Conservation (phyloP, 345 rosid species). For the Cochlearia excelsa region DNA sequence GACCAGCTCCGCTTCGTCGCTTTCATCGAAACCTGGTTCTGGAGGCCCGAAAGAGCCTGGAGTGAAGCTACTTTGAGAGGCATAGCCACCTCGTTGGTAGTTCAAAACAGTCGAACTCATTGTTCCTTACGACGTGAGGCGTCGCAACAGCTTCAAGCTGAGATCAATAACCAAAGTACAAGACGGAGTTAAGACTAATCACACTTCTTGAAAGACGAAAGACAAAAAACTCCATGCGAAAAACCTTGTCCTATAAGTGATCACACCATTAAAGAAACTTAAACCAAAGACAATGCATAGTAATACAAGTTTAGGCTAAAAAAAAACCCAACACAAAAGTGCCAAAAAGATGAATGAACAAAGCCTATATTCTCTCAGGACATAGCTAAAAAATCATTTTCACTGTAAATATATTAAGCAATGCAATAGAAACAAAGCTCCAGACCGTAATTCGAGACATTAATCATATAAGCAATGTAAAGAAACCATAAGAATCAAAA, state of each 20-base stretch:
- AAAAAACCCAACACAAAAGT: background rate
- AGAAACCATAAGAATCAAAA: too few relatives aligned
- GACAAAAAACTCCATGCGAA: slow-evolving; percentile 8
- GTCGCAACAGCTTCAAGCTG: slow-evolving; percentile 12
- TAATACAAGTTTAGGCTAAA: background rate
- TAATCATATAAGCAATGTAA: too few relatives aligned
- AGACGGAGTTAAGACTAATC: background rate
- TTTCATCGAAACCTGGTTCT: slow-evolving; percentile 38
- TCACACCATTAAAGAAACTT: background rate
- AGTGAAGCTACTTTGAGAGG: slow-evolving; percentile 30
- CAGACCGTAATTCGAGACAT: too few relatives aligned
- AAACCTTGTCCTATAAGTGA: background rate
- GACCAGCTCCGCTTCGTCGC: slow-evolving; percentile 51
- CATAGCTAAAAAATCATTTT: too few relatives aligned
- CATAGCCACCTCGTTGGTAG: slow-evolving; percentile 35
- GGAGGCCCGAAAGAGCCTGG: slow-evolving; percentile 37
- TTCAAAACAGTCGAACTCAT: slow-evolving; percentile 57
- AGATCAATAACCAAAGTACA: slow-evolving; percentile 16
- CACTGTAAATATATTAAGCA: too few relatives aligned
- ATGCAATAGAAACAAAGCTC: too few relatives aligned
- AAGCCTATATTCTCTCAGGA: too few relatives aligned
- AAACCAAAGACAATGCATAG: background rate
- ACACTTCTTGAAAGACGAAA: slow-evolving; percentile 2
- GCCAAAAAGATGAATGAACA: too few relatives aligned
- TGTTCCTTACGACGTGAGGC: slow-evolving; percentile 35